Base-by-base conservation (phyloP, 2,329 filamentous ascomycete species). In the Parafenestella ontariensis region DNA sequence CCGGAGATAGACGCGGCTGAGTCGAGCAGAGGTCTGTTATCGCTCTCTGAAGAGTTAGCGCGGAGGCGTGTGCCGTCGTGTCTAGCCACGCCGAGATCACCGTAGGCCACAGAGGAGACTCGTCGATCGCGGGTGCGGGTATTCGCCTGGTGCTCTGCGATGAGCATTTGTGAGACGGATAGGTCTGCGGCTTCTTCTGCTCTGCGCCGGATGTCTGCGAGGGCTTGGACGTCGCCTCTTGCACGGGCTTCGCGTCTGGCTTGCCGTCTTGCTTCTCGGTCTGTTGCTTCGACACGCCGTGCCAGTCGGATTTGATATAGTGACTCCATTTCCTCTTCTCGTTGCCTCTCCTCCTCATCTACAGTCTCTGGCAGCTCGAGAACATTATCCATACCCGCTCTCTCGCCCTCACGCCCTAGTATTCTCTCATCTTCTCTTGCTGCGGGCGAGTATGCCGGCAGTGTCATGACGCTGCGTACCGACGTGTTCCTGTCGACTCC, bases 281-380 rank as follows among this genome's bases (percentile, higher is more conserved):
- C 92, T 4, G 86, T 85, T 34, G 89, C 82, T 72, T 96, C 89
- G 51, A 85, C 82, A 46, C 93, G 86, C 49, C 95, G 85, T 17
- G 91, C 87, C 11, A 90, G 72, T 11, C 95, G 88, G 54, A 98
- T 94, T 74, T 96, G 92, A 74, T 96, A 98, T 36, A 98, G 77
- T 0, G 90, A 86, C 58, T 95, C 90, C 95, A 98, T 98, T 74
- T 97, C 91, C 24, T 91, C 86, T 59, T 98, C 92, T 11, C 95
- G 85, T 48, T 92, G 79, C 1, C 79, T 77, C 72, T 96, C 92
- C 61, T 96, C 87, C 49, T 92, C 89, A 46, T 96, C 91, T 8
- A 81, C 83, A 0, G 89, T 91, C 69, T 91, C 88, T 0, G 93
- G 93, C 62, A 90, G 86, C 73, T 97, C 93, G 11, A 98, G 78